A percentile compares a stretch with the other conserved stretches of the same genome.
phyloP scores from a whole-genome alignment of 495 filamentous ascomycete genomes.

The Bathelium albidoporum region DNA sequence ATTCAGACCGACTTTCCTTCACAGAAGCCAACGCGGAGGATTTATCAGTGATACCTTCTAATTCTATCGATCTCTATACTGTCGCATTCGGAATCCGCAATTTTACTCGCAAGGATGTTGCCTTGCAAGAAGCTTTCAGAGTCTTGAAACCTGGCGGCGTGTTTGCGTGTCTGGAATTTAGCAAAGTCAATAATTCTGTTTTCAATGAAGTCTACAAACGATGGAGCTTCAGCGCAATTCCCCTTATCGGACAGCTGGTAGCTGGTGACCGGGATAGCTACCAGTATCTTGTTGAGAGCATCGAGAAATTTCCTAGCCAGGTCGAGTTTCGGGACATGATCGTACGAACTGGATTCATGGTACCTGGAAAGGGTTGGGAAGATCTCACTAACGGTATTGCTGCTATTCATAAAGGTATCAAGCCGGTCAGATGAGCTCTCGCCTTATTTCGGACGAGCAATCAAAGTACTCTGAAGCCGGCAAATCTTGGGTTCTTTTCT shows the following conservation, averaged over 20 bases:
- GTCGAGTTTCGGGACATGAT: constrained; percentile 80
- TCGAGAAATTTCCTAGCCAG: constrained; percentile 85
- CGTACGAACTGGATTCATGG: constrained; percentile 71
- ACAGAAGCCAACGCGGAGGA: constrained; percentile 84
- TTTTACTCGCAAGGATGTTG: constrained; percentile 76
- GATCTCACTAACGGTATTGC: constrained; percentile 87
- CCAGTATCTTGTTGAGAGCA: constrained; percentile 97
- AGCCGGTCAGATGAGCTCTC: constrained; percentile 46
- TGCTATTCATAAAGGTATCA: constrained; percentile 92
- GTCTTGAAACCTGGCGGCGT: constrained; percentile 91
- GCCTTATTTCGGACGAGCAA: background rate
- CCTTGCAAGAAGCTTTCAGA: constrained; percentile 69
- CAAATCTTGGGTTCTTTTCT: background rate
- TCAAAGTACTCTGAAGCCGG: background rate
- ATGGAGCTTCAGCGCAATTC: constrained; percentile 92
- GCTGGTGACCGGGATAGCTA: constrained; percentile 92
- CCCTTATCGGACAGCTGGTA: constrained; percentile 88
- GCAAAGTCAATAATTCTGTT: constrained; percentile 59
- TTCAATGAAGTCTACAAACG: constrained; percentile 85
- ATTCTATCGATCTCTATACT: constrained; percentile 81
- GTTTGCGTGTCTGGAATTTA: constrained; percentile 95
- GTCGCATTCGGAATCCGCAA: constrained; percentile 97
- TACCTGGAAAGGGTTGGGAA: constrained; percentile 53
- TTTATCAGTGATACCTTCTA: constrained; percentile 51
- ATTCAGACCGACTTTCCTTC: constrained; percentile 53